Base-by-base conservation (phyloP, 2,329 filamentous ascomycete genomes). In the Dactylellina parvicollis region DNA sequence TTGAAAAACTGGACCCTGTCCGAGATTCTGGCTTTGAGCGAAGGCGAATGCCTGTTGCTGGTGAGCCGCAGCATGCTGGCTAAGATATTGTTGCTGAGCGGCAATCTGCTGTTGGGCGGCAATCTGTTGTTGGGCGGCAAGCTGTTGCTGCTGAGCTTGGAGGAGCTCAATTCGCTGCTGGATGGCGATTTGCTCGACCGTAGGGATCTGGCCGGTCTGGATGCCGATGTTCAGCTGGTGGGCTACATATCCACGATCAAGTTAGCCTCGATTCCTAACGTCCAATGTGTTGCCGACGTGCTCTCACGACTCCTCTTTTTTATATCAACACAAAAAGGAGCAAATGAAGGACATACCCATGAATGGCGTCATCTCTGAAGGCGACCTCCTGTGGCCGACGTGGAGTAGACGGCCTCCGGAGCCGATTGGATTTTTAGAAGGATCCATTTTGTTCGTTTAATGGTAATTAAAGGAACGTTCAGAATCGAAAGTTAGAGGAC, bases 141-240 rank as follows among this genome's bases (percentile, higher is more conserved):
- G 96, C 81, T 97, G 93, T 82, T 98, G 93, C 81, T 98, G 95
- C 82, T 98, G 95, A 81, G 96, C 92, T 84, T 98, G 94, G 79
- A 98, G 86, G 80, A 96, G 87, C 83, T 98, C 94, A 80, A 98
- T 97, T 83, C 98, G 94, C 84, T 97, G 94, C 84, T 96, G 93
- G 81, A 98, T 93, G 80, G 92, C 92, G 80, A 96, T 88, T 86
- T 97, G 93, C 85, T 97, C 94, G 91, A 97, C 93, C 96, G 78
- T 52, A 75, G 61, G 66, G 70, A 66, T 66, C 76, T 78, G 79
- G 81, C 77, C 78, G 77, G 60, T 66, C 60, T 75, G 54, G 49
- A 76, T 76, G 28, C 52, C 59, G 36, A 61, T 55, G 56, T 65
- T 64, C 56, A 76, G 76, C 72, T 60, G 66, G 67, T 30, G 60